Base-by-base conservation (phyloP, 768 basidiomycete genomes). In the Porpolomopsis calyptriformis region DNA sequence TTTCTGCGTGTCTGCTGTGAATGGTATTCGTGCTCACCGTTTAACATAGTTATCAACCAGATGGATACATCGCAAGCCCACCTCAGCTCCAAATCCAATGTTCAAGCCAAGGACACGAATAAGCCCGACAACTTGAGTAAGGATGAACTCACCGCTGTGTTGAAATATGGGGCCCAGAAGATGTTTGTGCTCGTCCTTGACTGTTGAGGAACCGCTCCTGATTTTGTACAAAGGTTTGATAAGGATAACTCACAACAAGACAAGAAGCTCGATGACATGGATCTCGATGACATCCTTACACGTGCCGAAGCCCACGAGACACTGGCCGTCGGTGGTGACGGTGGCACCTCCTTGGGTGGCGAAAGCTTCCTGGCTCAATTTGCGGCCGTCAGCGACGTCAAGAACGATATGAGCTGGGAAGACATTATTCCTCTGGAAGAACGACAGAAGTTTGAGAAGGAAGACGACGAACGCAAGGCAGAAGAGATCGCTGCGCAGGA, bases 1-100 rank as follows among this genome's bases (percentile, higher is more conserved):
- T 31, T n/a, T 45, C 36, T 43, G 12, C 42, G 4, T 14, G 22
- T 39, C 22, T 8, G 12, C 18, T 23, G 35, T 47, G 4, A 26
- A n/a, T 42, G 8, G 25, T 43, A 38, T 26, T 34, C 22, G 19
- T 46, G 40, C 24, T 29, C 18, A 53, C 39, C 36, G 51, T 43
- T 40, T 45, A 34, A 44, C 11, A n/a, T 61, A 96, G 92, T 99
- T 69, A 97, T 99, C 72, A 96, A 97, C 66, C 94, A 98, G 67
- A 96, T 98, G 87, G 96, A 99, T 67, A 99, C 96, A 19, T 92
- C 93, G 34, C 96, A 97, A 53, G 88, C 89, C 35, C 89, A 97
- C 65, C 79, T 99, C 44, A 83, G 89, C 59, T 83, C 85, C 47
- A 91, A 90, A 57, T 73, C 76, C 16, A 64, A 62, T 24, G 64